Base-by-base conservation (phyloP, 2,329 filamentous ascomycete species). In the Trichoderma arundinaceum region DNA sequence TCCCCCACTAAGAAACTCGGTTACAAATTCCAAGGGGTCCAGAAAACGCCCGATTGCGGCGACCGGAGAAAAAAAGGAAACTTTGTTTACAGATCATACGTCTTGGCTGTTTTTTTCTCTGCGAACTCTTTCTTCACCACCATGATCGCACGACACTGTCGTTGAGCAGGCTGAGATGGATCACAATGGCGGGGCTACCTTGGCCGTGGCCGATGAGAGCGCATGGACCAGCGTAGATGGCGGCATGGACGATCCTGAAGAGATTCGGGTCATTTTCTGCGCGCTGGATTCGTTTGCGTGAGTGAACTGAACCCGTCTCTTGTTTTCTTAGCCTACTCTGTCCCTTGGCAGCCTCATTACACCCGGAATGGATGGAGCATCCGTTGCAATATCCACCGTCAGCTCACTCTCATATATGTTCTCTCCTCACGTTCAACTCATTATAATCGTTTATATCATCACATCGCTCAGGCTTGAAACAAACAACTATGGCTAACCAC, bases 271-370 rank as follows among this genome's bases (percentile, higher is more conserved):
- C 56, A 84, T 98, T 9, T 92, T 91, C 76, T 89, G 88, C 58
- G 90, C 93, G 2, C 79, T 98, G 61, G 92, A 97, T 80, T 97
- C 94, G 10, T 98, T 95, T 77, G 85, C 89, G 93, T 97, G 82
- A 79, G 90, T 84, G 43, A 17, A 41, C 6, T 48, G 35, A 58
- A 49, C 17, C 15, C 17, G 13, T 13, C n/a, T 52, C 48, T 10
- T 43, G n/a, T 17, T 52, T n/a, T 32, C 10, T 52, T n/a, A 22
- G 56, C 12, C 13, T 38, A 10, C 7, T 1, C 8, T 39, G 12
- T 38, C n/a, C 17, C 12, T 33, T 17, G 22, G 9, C 10, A 39
- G 33, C 22, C 52, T 52, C 19, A n/a, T 19, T 13, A 13, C 19
- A 15, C 13, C 35, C 4, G 5, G 9, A 44, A 43, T 33, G 53